phyloP scores from a whole-genome alignment of 2,329 filamentous ascomycete genomes.

The Niveomyces coronatus region DNA sequence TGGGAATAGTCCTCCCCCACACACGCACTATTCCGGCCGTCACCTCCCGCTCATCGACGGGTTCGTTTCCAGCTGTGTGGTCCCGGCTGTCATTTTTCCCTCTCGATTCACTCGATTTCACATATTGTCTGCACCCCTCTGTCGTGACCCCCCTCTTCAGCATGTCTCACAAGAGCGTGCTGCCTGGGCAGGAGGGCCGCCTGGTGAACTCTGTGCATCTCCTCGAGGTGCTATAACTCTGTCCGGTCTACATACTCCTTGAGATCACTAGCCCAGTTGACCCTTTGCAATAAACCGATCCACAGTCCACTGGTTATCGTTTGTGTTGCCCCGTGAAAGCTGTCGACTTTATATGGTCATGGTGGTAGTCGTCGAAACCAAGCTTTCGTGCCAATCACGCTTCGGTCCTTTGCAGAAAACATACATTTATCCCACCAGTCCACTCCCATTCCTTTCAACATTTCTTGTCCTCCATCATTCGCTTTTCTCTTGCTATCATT shows the following conservation, averaged over 20 bases:
- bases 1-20: not conserved
- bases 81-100: not conserved
- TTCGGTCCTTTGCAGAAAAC: conserved; percentile 22
- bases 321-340: conserved; percentile 17
- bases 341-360: conserved; percentile 25
- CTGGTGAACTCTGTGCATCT: not conserved
- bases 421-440: conserved; percentile 34
- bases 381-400: conserved; percentile 28
- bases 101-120: not conserved
- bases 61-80: not conserved
- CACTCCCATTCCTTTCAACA: conserved; percentile 34
- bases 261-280: conserved; percentile 7
- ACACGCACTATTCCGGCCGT: not conserved
- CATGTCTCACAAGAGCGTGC: conserved; percentile 8
- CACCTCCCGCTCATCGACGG: not conserved
- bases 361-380: conserved; percentile 19
- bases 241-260: not conserved
- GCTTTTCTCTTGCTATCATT: conserved; percentile 14
- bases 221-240: conserved; percentile 5
- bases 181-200: not conserved
- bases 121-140: not conserved
- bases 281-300: conserved; percentile 7
- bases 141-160: conserved; percentile 8
- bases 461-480: conserved; percentile 29
- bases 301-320: conserved; percentile 13